These are phyloP conservation scores for Pichia occidentalis DNA, from an alignment of 805 yeast genomes.

Conservation along the genomic window DNA sequence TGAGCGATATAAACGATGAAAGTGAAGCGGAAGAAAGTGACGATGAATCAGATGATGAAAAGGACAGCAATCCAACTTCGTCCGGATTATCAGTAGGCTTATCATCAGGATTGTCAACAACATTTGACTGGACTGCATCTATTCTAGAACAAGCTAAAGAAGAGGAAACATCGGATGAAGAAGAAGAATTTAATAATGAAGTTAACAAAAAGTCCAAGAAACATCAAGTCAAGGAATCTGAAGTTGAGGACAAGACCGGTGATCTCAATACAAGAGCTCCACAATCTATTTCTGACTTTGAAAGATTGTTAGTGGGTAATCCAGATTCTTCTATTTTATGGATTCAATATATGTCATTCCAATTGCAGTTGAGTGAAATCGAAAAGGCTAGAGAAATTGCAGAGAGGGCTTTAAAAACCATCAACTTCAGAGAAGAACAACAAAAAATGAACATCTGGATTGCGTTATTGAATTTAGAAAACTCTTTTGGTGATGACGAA, in stretches of 20 bases:
- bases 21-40: conserved; percentile 29
- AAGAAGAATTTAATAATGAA: conserved; percentile 34
- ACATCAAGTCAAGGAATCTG: conserved; percentile 35
- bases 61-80: too few species aligned
- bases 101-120: conserved; percentile 64
- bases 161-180: conserved; percentile 44
- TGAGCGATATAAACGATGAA: conserved; percentile 26
- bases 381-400: conserved; percentile 94
- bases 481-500: conserved; percentile 84
- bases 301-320: conserved; percentile 82
- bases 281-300: conserved; percentile 87
- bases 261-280: conserved; percentile 82
- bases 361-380: conserved; percentile 85
- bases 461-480: conserved; percentile 89
- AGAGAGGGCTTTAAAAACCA: conserved; percentile 85
- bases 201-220: conserved; percentile 38
- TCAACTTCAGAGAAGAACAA: conserved; percentile 83
- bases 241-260: conserved; percentile 74
- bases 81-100: conserved; percentile 25
- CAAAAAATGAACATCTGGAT: conserved; percentile 95
- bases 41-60: conserved; percentile 23
- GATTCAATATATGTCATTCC: conserved; percentile 99
- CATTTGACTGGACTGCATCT: conserved; percentile 95
- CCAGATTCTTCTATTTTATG: conserved; percentile 91
- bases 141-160: conserved; percentile 74